Evolutionary conservation across 2,329 filamentous ascomycete genomes (phyloP).

Genomic region (Diaporthe ilicicola): DNA sequence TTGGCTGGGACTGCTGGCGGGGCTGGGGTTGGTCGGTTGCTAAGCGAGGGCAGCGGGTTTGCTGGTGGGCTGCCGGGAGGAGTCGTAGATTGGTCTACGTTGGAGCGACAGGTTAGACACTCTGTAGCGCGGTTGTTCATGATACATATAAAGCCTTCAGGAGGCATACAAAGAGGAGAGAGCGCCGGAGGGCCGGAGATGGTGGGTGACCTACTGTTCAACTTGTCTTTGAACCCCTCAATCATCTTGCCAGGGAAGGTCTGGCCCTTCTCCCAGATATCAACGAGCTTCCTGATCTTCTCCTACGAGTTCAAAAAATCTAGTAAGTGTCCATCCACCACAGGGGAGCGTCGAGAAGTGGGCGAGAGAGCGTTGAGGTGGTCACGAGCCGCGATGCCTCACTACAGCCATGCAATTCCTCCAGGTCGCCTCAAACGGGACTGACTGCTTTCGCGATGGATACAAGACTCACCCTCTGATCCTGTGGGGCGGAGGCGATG

Average conservation of each 20-base stretch:
- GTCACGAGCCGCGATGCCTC: slow-evolving; percentile 30
- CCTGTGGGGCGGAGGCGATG: slow-evolving; percentile 83
- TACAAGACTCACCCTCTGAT: slow-evolving; percentile 88
- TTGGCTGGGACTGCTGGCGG: slow-evolving; percentile 55
- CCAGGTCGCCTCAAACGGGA: slow-evolving; percentile 19
- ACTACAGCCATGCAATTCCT: slow-evolving; percentile 33
- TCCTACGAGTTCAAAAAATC: slow-evolving; percentile 71
- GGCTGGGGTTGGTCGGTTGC: slow-evolving; percentile 47
- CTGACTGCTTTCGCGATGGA: neutral
- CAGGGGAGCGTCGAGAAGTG: slow-evolving; percentile 35
- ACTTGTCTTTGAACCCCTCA: slow-evolving; percentile 80
- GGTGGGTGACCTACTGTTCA: slow-evolving; percentile 53
- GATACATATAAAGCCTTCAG: neutral
- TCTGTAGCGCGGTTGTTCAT: slow-evolving; percentile 13
- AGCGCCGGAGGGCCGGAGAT: slow-evolving; percentile 11
- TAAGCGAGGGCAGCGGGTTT: slow-evolving; percentile 51
- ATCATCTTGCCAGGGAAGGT: slow-evolving; percentile 88
- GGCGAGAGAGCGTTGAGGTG: slow-evolving; percentile 25
- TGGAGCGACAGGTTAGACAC: slow-evolving; percentile 50
- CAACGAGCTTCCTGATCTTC: slow-evolving; percentile 93
- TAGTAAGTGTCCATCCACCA: slow-evolving; percentile 49
- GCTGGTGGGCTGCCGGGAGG: slow-evolving; percentile 70
- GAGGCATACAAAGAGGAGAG: slow-evolving; percentile 15
- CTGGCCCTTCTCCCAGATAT: slow-evolving; percentile 96
- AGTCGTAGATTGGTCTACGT: slow-evolving; percentile 74